Base-by-base conservation (phyloP, 2,329 filamentous ascomycete genomes). In the Epichloe sp. region DNA sequence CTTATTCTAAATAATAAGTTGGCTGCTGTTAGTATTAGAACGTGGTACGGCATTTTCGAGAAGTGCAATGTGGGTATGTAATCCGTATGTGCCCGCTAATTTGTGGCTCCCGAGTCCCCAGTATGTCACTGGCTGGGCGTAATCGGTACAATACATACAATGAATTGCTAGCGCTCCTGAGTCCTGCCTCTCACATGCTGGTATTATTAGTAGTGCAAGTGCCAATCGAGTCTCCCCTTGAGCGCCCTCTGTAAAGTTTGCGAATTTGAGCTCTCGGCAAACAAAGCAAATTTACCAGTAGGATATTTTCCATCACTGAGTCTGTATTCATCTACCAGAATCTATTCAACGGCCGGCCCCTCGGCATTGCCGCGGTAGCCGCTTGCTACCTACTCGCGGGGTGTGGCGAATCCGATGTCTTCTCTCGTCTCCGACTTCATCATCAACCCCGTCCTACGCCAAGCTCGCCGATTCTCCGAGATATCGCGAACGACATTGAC, bases 391-490 rank as follows among this genome's bases (percentile, higher is more conserved):
- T 42, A 26, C 21, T 45, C 19, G 42, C 40, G 45, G 36, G 42
- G 36, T 47, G 50, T 55, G 49, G 54, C 54, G 49, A 53, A 41
- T 55, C 58, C 58, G 61, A 84, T 84, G 80, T 74, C 77, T 64
- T 80, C 75, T 58, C 69, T 83, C 60, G 79, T 84, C 50, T 76
- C 79, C 60, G 77, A 82, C 54, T 82, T 82, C 63, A 68, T 83
- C 59, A 80, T 83, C 65, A 82, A 82, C 55, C 80, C 81, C 52
- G 79, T 83, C 59, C 67, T 83, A 58, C 78, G 80, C 63, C 80
- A 83, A 66, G 80, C 80, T 59, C 78, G 79, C 55, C 78, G 79
- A 56, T 77, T 84, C 61, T 83, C 81, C 47, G 71, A 72, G 59
- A 71, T 71, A 53, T 72, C 70, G 34, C 65, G 69, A 51, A 62